These are phyloP conservation scores for Cryptococcus sp. DNA, from an alignment of 1,284 basidiomycete genomes.

Conservation along the genomic window DNA sequence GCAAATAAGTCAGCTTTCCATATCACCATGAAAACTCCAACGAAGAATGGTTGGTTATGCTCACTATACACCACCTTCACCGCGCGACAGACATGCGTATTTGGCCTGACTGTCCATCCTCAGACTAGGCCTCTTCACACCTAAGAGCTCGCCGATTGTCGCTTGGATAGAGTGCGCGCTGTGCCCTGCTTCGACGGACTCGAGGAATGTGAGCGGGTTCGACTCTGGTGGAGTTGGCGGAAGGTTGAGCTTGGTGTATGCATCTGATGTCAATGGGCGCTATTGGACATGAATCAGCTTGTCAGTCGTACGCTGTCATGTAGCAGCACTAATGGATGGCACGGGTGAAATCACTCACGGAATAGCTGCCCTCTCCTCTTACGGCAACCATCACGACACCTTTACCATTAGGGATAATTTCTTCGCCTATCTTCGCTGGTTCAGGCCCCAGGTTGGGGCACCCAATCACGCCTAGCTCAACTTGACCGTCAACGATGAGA, in stretches of 20 bases:
- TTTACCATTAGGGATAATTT: constrained; percentile 55
- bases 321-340: neutral
- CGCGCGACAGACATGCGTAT: constrained; percentile 83
- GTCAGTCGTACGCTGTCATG: neutral
- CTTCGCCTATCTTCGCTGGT: constrained; percentile 61
- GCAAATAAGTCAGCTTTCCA: neutral
- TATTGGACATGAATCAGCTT: constrained; percentile 2
- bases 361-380: constrained; percentile 73
- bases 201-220: constrained; percentile 65
- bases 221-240: constrained; percentile 39
- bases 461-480: constrained; percentile 88
- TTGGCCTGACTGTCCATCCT: constrained; percentile 98
- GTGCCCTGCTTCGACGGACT: constrained; percentile 92
- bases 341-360: constrained; percentile 56
- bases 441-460: constrained; percentile 87
- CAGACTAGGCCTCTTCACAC: constrained; percentile 64
- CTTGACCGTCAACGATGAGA: constrained; percentile 78
- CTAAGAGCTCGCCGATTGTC: constrained; percentile 69
- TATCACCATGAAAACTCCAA: neutral
- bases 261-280: constrained; percentile 38
- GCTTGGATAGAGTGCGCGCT: constrained; percentile 82
- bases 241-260: constrained; percentile 41
- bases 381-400: constrained; percentile 84
- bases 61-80: constrained; percentile 81
- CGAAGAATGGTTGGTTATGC: constrained; percentile 8